Evolutionary conservation across 768 basidiomycete species (phyloP).

Genomic region (Trametes elegans): DNA sequence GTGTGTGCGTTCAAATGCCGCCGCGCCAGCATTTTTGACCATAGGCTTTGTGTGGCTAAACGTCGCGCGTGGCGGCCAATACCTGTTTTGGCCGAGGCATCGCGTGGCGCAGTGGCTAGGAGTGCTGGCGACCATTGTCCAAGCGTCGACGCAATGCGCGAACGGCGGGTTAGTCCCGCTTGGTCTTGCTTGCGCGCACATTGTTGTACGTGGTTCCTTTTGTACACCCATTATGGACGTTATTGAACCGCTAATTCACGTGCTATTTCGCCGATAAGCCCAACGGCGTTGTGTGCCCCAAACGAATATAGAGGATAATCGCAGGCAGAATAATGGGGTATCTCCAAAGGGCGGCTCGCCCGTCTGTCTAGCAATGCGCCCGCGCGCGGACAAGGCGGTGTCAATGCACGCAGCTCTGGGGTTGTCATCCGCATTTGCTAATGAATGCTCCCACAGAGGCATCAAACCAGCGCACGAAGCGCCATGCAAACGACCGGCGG

Average conservation of each 20-base stretch:
- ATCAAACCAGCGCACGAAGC: slow-evolving; percentile 4
- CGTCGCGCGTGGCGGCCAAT: not conserved
- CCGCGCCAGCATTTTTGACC: not conserved
- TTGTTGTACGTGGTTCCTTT: not conserved
- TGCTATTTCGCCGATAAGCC: not conserved
- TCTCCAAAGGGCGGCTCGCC: too few species aligned
- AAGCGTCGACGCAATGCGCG: not conserved
- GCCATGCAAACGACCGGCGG: slow-evolving; percentile 14
- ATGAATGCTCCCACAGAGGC: not conserved
- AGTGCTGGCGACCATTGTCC: too few species aligned
- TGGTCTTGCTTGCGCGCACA: not conserved
- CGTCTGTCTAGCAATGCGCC: not conserved
- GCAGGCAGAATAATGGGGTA: too few species aligned
- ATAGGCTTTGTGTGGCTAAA: slow-evolving; percentile 11
- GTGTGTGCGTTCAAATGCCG: slow-evolving; percentile 1
- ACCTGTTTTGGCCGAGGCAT: too few species aligned
- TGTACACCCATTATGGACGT: not conserved
- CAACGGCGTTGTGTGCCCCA: not conserved
- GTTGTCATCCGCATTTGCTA: not conserved
- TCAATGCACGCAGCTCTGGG: not conserved
- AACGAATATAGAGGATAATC: too few species aligned
- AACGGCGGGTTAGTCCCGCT: not conserved
- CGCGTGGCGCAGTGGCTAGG: too few species aligned
- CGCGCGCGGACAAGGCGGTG: not conserved
- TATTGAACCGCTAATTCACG: slow-evolving; percentile 5